Percentiles rank a stretch among this genome's conserved stretches.
Conservation (phyloP, 345 rosid genomes). For the Lepidium aucheri region DNA sequence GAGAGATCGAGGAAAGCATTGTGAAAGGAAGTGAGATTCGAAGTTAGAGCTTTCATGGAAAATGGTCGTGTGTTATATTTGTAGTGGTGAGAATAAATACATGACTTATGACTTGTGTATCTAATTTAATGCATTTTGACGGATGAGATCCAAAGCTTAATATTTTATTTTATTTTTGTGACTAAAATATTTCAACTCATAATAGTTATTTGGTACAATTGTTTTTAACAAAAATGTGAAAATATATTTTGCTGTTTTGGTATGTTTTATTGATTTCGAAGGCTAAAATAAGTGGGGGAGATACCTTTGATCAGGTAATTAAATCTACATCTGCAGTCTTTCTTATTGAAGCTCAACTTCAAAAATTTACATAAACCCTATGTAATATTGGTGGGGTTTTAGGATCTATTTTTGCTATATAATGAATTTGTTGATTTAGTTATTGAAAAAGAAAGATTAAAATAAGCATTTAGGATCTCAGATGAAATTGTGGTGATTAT, state of each 20-base stretch:
- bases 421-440: too few relatives aligned
- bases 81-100: neutral
- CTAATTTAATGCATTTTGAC: neutral
- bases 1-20: slow-evolving; percentile 17
- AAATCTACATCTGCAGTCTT: too few relatives aligned
- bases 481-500: too few relatives aligned
- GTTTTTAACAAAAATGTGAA: neutral
- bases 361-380: too few relatives aligned
- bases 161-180: neutral
- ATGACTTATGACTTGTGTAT: neutral
- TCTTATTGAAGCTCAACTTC: too few relatives aligned
- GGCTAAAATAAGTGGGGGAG: neutral
- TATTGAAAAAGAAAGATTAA: too few relatives aligned
- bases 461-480: too few relatives aligned
- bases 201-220: too few relatives aligned
- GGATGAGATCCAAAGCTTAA: neutral
- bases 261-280: neutral
- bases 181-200: neutral
- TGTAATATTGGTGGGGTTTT: too few relatives aligned
- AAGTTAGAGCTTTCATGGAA: neutral
- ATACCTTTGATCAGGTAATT: too few relatives aligned
- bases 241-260: neutral
- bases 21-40: slow-evolving; percentile 9
- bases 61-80: slow-evolving; percentile 2
- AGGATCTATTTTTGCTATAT: too few relatives aligned